Evolutionary conservation across 768 basidiomycete genomes (phyloP).

Genomic region (Amanita inopinata): DNA sequence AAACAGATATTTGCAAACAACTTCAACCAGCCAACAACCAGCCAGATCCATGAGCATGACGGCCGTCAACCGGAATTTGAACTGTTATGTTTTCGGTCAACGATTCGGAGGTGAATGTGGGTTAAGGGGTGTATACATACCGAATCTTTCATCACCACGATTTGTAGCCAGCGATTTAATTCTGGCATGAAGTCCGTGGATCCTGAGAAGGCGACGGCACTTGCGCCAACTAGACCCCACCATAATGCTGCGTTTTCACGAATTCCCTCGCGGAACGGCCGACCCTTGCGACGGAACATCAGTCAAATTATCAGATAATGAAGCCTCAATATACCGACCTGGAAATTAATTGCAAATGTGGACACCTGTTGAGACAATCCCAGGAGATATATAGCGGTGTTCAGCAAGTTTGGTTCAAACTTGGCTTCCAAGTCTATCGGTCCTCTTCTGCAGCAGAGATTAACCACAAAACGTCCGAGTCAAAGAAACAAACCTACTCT

Average conservation of each 20-base stretch:
- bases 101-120: too few relatives aligned
- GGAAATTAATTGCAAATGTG: slow-evolving; percentile 98
- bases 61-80: slow-evolving; percentile 67
- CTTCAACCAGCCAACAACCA: slow-evolving; percentile 82
- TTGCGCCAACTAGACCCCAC: slow-evolving; percentile 86
- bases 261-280: slow-evolving; percentile 97
- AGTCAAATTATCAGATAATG: not conserved
- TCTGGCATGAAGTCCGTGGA: slow-evolving; percentile 94
- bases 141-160: slow-evolving; percentile 75
- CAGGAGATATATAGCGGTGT: slow-evolving; percentile 94
- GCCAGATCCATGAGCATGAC: slow-evolving; percentile 85
- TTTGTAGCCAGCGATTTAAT: slow-evolving; percentile 92
- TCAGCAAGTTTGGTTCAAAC: slow-evolving; percentile 89
- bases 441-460: slow-evolving; percentile 39
- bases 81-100: slow-evolving; percentile 36
- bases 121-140: slow-evolving; percentile 34
- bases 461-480: slow-evolving; percentile 3
- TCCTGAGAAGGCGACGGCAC: slow-evolving; percentile 86
- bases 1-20: slow-evolving; percentile 75
- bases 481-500: slow-evolving; percentile 42
- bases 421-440: slow-evolving; percentile 91
- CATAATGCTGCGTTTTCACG: slow-evolving; percentile 90
- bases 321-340: slow-evolving; percentile 32
- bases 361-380: slow-evolving; percentile 97
- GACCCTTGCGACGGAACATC: slow-evolving; percentile 43